phyloP scores from a whole-genome alignment of 1,139 yeast genomes.

The Candida labiduridarum region DNA sequence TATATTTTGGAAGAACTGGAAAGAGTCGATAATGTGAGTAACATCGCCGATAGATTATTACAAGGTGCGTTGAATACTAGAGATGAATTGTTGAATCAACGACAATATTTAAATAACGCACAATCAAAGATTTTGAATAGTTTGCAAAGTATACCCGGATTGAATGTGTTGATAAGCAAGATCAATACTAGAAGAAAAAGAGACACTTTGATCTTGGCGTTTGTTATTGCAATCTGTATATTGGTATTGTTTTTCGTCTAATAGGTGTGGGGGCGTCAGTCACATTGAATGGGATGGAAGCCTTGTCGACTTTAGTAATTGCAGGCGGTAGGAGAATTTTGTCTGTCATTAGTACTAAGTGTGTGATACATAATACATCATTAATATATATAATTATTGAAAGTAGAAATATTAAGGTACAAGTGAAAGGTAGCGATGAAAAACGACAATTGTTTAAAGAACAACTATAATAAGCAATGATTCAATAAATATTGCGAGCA shows the following conservation, averaged over 20 bases:
- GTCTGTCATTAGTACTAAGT: too few relatives aligned
- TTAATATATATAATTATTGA: too few relatives aligned
- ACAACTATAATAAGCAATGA: too few relatives aligned
- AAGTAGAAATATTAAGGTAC: too few relatives aligned
- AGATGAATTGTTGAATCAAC: constrained; percentile 77
- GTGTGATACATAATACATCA: too few relatives aligned
- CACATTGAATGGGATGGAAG: not conserved
- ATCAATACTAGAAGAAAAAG: constrained; percentile 89
- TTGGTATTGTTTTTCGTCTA: constrained; percentile 59
- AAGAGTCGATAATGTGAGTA: constrained; percentile 73
- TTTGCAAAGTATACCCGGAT: constrained; percentile 76
- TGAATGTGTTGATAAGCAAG: constrained; percentile 72
- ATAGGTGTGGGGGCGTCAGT: not conserved
- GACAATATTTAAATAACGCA: constrained; percentile 63
- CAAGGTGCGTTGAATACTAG: constrained; percentile 87
- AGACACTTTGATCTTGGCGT: constrained; percentile 82
- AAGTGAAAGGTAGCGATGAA: too few relatives aligned
- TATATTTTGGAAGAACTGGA: constrained; percentile 78
- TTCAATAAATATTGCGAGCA: too few relatives aligned
- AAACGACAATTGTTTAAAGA: too few relatives aligned
- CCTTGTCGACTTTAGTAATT: too few relatives aligned
- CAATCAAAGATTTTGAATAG: constrained; percentile 64
- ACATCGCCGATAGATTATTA: constrained; percentile 75
- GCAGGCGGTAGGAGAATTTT: too few relatives aligned
- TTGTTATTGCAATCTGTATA: constrained; percentile 73